These are phyloP conservation scores for Hanseniaspora mollemarum DNA, from an alignment of 805 yeast species.

Conservation along the genomic window DNA sequence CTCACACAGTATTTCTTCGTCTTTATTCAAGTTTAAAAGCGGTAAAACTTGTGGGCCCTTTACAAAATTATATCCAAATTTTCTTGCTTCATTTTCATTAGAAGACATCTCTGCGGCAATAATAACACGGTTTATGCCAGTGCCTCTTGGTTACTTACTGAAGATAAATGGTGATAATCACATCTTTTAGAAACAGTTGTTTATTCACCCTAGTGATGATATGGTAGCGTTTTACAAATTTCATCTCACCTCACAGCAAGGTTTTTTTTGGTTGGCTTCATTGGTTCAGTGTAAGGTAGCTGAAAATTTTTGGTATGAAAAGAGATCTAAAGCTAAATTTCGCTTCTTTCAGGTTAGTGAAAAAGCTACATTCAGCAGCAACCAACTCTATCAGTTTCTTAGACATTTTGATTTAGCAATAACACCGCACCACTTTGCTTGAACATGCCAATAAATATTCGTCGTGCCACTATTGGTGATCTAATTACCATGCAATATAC, in stretches of 20 bases:
- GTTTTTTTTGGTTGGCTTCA: too few relatives aligned
- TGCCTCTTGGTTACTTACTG: too few relatives aligned
- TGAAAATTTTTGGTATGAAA: neutral
- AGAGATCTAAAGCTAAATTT: neutral
- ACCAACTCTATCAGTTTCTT: too few relatives aligned
- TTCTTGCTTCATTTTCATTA: neutral
- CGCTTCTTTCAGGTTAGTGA: neutral
- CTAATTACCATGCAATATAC: constrained; percentile 94
- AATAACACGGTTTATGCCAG: neutral
- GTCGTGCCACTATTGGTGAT: constrained; percentile 78
- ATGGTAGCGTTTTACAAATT: neutral
- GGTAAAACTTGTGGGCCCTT: constrained; percentile 3
- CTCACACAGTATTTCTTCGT: neutral
- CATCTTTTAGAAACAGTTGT: too few relatives aligned
- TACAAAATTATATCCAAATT: constrained; percentile 9
- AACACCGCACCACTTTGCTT: too few relatives aligned
- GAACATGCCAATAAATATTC: constrained; percentile 68
- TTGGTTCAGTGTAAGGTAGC: too few relatives aligned
- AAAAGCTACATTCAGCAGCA: neutral
- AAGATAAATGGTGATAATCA: too few relatives aligned
- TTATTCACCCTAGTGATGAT: too few relatives aligned
- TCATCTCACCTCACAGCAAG: too few relatives aligned
- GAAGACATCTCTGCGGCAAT: neutral
- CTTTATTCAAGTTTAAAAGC: constrained; percentile 2
- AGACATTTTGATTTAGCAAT: too few relatives aligned